Evolutionary conservation across 129 eudicot genomes (phyloP).

Genomic region (Glebionis coronaria): DNA sequence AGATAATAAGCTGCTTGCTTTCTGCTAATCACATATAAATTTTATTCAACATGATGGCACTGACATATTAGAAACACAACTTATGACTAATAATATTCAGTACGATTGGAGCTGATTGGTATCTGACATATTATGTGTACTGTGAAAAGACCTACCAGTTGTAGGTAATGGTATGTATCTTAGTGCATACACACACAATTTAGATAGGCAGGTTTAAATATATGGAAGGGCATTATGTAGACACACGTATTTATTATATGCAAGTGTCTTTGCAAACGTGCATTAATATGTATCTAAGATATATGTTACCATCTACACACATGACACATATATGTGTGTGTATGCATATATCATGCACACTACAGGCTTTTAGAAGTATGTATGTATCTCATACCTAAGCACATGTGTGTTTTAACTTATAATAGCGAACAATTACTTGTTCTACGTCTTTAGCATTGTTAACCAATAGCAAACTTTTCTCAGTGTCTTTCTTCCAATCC

Average conservation of each 20-base stretch:
- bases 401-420: neutral
- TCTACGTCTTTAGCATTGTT: neutral
- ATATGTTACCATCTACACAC: neutral
- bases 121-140: neutral
- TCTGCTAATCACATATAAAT: neutral
- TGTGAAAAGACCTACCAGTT: conserved; percentile 8
- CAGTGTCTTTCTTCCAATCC: conserved; percentile 1
- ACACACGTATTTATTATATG: neutral
- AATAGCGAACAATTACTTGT: neutral
- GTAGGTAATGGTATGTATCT: neutral
- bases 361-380: neutral
- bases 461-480: neutral
- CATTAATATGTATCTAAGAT: neutral
- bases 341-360: neutral
- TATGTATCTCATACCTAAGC: neutral
- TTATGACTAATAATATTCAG: neutral
- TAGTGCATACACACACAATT: no score
- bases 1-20: conserved; percentile 2
- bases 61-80: conserved; percentile 3
- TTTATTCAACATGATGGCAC: neutral
- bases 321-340: neutral
- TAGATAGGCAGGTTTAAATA: no score
- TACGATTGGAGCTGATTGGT: neutral
- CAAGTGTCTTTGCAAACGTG: neutral
- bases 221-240: neutral